phyloP scores from a whole-genome alignment of 768 basidiomycete species.

The Russula virescens region DNA sequence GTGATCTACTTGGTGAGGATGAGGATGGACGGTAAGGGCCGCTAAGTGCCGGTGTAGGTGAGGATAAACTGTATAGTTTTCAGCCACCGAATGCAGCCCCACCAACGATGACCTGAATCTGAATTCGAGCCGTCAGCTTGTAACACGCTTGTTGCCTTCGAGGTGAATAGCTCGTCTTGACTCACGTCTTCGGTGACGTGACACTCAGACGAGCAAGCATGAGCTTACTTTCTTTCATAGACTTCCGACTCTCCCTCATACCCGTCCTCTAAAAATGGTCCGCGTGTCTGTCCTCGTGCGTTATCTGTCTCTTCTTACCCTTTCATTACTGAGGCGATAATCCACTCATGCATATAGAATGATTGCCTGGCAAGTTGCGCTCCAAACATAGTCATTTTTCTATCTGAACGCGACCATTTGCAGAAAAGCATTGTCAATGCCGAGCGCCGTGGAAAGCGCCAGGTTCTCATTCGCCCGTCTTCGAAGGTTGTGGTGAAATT shows the following conservation, averaged over 20 bases:
- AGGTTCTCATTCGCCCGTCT: conserved; percentile 94
- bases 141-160: conserved; percentile 30
- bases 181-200: conserved; percentile 72
- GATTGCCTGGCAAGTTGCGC: conserved; percentile 46
- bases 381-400: neutral
- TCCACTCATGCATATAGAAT: conserved; percentile 38
- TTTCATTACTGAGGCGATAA: neutral
- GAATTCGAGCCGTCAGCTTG: neutral
- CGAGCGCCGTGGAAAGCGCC: conserved; percentile 98
- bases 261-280: conserved; percentile 56
- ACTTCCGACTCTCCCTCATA: conserved; percentile 19
- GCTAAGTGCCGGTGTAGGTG: conserved; percentile 32
- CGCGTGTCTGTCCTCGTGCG: conserved; percentile 76
- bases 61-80: conserved; percentile 33
- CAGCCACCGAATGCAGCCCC: conserved; percentile 22
- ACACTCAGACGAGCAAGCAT: conserved; percentile 71
- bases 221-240: conserved; percentile 30
- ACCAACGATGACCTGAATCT: neutral
- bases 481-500: conserved; percentile 99
- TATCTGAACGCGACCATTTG: conserved; percentile 12
- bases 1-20: conserved; percentile 8
- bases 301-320: conserved; percentile 10
- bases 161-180: conserved; percentile 60
- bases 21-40: conserved; percentile 24
- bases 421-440: conserved; percentile 99